phyloP scores from a whole-genome alignment of 345 rosid species.

The Eucalyptus paniculata region DNA sequence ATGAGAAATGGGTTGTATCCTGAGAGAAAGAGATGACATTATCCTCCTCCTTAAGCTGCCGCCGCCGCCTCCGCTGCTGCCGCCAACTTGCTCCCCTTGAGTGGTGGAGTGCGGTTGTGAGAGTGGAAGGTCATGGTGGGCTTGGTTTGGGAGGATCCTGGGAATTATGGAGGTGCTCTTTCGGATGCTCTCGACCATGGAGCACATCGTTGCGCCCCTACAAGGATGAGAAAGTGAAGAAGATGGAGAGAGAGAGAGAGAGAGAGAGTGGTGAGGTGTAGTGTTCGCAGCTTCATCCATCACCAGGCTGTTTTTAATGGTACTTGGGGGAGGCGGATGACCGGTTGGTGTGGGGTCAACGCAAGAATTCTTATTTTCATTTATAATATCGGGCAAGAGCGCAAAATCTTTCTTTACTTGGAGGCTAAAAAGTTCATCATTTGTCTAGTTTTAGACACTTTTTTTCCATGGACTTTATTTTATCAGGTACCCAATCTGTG shows the following conservation, averaged over 20 bases:
- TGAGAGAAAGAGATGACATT: slow-evolving; percentile 65
- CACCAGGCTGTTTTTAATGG: not conserved
- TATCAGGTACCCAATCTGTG: not conserved
- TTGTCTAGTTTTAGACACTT: not conserved
- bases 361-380: not conserved
- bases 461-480: not conserved
- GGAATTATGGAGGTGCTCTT: slow-evolving; percentile 11
- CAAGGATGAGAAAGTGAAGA: not conserved
- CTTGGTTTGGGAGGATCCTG: not conserved
- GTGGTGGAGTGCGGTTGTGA: slow-evolving; percentile 23
- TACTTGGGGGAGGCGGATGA: not conserved
- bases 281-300: not conserved
- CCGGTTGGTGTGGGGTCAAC: not conserved
- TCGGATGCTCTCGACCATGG: slow-evolving; percentile 45
- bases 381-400: not conserved
- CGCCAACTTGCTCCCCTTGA: not conserved
- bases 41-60: slow-evolving; percentile 38
- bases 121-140: not conserved
- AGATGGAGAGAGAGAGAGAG: not conserved
- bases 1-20: slow-evolving; percentile 22
- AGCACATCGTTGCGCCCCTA: slow-evolving; percentile 27
- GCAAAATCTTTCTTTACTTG: not conserved
- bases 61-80: not conserved
- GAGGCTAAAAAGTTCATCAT: not conserved
- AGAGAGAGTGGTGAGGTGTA: not conserved